phyloP scores from a whole-genome alignment of 495 filamentous ascomycete species.

The Lepraria neglecta region DNA sequence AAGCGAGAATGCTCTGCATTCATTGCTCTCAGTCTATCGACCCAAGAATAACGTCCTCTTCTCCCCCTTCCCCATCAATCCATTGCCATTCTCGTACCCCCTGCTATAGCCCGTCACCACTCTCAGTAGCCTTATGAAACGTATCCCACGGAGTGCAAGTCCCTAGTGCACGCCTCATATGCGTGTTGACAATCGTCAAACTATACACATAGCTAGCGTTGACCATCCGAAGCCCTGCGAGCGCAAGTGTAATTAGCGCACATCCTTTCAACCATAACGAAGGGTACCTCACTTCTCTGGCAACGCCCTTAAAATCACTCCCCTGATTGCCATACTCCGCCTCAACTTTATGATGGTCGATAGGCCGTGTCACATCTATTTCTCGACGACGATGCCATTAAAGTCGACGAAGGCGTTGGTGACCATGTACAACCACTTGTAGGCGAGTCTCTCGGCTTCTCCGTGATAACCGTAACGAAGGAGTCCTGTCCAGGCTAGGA shows the following conservation, averaged over 20 bases:
- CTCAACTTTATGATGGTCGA: constrained; percentile 87
- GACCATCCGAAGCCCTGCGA: constrained; percentile 95
- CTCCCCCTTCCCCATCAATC: too few species aligned
- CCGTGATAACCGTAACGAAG: constrained; percentile 82
- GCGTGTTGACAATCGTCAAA: constrained; percentile 72
- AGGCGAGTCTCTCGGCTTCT: constrained; percentile 79
- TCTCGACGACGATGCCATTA: constrained; percentile 97
- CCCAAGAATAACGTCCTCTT: too few species aligned
- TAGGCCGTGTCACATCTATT: constrained; percentile 91
- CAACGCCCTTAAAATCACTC: constrained; percentile 19
- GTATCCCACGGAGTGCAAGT: constrained; percentile 76
- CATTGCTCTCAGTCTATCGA: too few species aligned
- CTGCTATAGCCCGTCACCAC: constrained; percentile 10
- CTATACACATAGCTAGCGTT: constrained; percentile 94
- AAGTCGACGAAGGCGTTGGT: constrained; percentile 96
- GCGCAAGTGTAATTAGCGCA: too few species aligned
- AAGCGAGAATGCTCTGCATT: too few species aligned
- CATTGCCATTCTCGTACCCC: too few species aligned
- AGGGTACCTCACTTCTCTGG: too few species aligned
- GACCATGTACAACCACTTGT: constrained; percentile 97
- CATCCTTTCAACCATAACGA: too few species aligned
- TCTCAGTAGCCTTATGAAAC: constrained; percentile 35
- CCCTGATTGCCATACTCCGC: constrained; percentile 97
- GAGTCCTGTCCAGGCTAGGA: constrained; percentile 65
- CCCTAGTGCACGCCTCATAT: constrained; percentile 80